Conservation (phyloP, 2,329 filamentous ascomycete genomes). For the Lasiodiplodia hormozganensis region DNA sequence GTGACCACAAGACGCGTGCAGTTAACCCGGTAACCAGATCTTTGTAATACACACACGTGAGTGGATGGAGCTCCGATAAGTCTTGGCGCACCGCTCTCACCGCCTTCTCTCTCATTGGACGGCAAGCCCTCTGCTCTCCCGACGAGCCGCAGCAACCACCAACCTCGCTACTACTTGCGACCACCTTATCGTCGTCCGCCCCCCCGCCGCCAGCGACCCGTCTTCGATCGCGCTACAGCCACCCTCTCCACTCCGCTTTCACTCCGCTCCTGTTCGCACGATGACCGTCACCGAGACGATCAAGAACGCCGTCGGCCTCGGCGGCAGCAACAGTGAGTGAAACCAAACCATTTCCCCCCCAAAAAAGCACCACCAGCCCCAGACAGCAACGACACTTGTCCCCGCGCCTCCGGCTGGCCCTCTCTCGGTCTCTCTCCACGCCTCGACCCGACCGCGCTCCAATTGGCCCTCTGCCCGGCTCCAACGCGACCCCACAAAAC, state of each 20-base stretch:
- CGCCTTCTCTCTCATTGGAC: not conserved
- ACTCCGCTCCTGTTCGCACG: not conserved
- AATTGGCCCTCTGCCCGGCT: not conserved
- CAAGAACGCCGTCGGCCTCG: conserved; percentile 57
- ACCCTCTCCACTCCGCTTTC: not conserved
- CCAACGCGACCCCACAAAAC: not conserved
- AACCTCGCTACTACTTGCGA: not conserved
- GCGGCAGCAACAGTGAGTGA: conserved; percentile 39
- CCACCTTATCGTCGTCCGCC: not conserved
- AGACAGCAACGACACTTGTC: not conserved
- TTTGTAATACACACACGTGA: not conserved
- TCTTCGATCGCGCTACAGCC: not conserved
- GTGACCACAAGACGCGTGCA: not conserved
- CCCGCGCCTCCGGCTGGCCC: no score
- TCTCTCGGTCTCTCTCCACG: not conserved
- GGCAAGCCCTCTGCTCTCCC: not conserved
- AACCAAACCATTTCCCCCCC: not conserved
- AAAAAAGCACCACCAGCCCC: not conserved
- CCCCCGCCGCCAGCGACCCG: not conserved
- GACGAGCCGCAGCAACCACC: conserved; percentile 16
- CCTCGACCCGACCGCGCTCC: not conserved
- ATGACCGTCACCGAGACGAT: conserved; percentile 55
- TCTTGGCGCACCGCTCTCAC: not conserved
- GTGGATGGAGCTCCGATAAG: not conserved
- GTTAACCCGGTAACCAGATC: not conserved